Evolutionary conservation across 495 filamentous ascomycete genomes (phyloP).

Genomic region (Podospora tetraspora): DNA sequence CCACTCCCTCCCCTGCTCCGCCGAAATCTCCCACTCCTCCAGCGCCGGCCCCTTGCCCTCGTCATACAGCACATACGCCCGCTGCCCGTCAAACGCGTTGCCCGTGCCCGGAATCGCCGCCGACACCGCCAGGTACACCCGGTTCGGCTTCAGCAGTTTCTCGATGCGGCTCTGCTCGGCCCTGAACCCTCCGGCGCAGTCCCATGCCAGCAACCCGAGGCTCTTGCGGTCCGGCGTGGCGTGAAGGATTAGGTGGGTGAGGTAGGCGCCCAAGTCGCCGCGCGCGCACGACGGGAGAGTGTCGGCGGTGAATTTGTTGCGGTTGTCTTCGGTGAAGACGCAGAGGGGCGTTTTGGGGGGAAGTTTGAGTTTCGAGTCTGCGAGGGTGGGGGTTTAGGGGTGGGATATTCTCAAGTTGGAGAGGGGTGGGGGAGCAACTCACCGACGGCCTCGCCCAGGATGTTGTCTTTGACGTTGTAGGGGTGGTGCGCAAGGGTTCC

Average conservation of each 20-base stretch:
- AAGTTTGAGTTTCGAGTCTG: not conserved
- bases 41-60: not conserved
- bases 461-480: not conserved
- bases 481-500: not conserved
- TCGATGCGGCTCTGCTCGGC: not conserved
- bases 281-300: not conserved
- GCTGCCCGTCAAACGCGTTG: not conserved
- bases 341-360: not conserved
- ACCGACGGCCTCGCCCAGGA: not conserved
- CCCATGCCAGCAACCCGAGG: not conserved
- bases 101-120: not conserved
- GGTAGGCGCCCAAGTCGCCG: not conserved
- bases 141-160: not conserved
- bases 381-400: not conserved
- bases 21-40: conserved; percentile 4
- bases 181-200: not conserved
- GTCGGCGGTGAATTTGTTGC: not conserved
- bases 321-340: not conserved
- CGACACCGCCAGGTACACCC: not conserved
- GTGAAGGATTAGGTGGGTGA: not conserved
- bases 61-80: not conserved
- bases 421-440: not conserved
- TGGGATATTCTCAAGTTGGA: not conserved
- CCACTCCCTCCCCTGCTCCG: not conserved
- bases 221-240: conserved; percentile 1